Conservation (phyloP, 345 rosid species). For the Anastatica hierochuntica region DNA sequence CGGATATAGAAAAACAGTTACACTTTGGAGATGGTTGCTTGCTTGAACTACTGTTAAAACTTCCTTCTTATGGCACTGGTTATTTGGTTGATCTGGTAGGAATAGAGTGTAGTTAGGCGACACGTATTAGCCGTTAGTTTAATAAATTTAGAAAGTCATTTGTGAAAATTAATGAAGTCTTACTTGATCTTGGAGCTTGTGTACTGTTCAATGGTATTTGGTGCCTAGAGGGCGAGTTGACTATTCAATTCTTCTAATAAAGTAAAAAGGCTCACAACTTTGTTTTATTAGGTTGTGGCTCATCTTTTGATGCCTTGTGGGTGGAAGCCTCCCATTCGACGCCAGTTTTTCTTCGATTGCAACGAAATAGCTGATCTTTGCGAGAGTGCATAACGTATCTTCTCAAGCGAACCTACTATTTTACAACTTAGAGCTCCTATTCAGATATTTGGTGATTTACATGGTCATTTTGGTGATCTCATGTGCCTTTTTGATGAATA, state of each 20-base stretch:
- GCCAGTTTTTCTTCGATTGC: conserved; percentile 90
- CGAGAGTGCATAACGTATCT: conserved; percentile 76
- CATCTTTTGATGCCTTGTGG: conserved; percentile 92
- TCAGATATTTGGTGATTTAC: conserved; percentile 90
- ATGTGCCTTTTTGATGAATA: conserved; percentile 98
- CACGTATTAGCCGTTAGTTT: not conserved
- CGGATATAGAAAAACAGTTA: not conserved
- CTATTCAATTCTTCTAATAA: conserved; percentile 4
- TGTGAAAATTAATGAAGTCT: not conserved
- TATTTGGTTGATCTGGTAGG: not conserved
- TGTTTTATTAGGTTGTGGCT: conserved; percentile 50
- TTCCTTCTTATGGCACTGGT: not conserved
- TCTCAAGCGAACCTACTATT: conserved; percentile 75
- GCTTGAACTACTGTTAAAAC: not conserved
- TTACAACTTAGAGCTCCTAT: conserved; percentile 83
- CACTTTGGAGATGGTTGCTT: not conserved
- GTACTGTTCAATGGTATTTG: not conserved
- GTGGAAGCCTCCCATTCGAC: conserved; percentile 89
- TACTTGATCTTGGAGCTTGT: not conserved
- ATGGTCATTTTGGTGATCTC: conserved; percentile 98
- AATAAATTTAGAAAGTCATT: not conserved
- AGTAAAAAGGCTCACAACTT: not conserved
- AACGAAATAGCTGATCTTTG: conserved; percentile 90
- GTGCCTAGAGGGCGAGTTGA: not conserved
- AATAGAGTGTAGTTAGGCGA: not conserved